Evolutionary conservation across 1,139 yeast genomes (phyloP), one percentile per base, ranked within the genome.

Genomic region (Candida tetrigidarum): DNA sequence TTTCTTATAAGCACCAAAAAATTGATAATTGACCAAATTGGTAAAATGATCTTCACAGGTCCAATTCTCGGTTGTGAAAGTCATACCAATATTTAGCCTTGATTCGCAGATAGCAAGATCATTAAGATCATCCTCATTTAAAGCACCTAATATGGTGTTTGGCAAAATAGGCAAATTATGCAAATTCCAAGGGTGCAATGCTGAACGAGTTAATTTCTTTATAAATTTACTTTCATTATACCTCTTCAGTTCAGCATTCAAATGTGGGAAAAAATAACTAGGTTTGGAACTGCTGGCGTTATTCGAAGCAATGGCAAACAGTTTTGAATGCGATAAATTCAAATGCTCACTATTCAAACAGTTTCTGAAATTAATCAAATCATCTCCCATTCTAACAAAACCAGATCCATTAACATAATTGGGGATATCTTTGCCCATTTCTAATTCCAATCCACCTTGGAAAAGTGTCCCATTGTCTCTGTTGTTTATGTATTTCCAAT

Each of bases 51-150:
- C 96, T 56, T 86, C 95, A 44, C 80, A 69, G 44, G 73, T 75
- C 96, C 96, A 91, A 53, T 85, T 80, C 48, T 83, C 81, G 2
- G 86, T 73, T 37, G 91, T 79, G 55, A 83, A 85, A 18, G 86
- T 69, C 87, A 84, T 84, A 1, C 87, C 89, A 7, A 73, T 62
- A 44, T 64, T 65, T 26, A 70, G 45, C 18, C 63, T 57, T 0
- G 77, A 62, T 25, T 55, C 62, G 16, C 63, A 47, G 11, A 76
- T 51, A 42, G 68, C 64, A 44, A 63, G 57, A 54, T 80, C 74
- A 60, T 74, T 73, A 40, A 84, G 28, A 46, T 74, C 78, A 14
- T 45, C 42, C 14, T 67, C 74, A 3, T 59, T 49, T 7, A 72
- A 59, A 0, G 68, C 71, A 0, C 74, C 70, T 30, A 74, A 57